Percentiles rank a stretch among this genome's conserved stretches.
Evolutionary conservation across 495 filamentous ascomycete species (phyloP).

Genomic region (Trichoderma virens): DNA sequence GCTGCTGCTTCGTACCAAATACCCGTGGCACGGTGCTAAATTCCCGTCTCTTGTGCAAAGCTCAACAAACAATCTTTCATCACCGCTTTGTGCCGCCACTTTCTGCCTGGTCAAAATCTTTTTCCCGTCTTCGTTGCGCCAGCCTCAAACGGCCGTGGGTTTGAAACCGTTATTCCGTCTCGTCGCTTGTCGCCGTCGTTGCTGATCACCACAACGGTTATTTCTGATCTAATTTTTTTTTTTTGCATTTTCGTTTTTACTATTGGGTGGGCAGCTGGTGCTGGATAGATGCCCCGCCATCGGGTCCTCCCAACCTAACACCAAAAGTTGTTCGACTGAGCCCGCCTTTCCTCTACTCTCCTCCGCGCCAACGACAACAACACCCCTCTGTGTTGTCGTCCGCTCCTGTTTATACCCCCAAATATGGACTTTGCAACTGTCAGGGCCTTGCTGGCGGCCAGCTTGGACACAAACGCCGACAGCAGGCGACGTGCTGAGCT

Average conservation of each 20-base stretch:
- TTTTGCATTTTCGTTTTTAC: constrained; percentile 12
- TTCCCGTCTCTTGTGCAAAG: too few relatives aligned
- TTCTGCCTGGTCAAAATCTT: constrained; percentile 18
- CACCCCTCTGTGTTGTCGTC: constrained; percentile 16
- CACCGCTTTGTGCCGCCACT: constrained; percentile 13
- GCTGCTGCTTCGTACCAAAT: too few relatives aligned
- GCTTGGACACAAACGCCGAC: constrained; percentile 78
- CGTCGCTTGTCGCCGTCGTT: not conserved
- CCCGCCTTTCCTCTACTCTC: not conserved
- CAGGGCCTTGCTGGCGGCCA: constrained; percentile 79
- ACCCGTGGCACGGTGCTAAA: too few relatives aligned
- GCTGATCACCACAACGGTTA: not conserved
- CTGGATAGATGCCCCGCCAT: constrained; percentile 10
- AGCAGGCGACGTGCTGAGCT: constrained; percentile 79
- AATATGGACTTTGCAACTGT: constrained; percentile 83
- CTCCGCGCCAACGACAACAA: constrained; percentile 7
- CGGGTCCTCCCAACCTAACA: constrained; percentile 15
- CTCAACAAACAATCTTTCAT: not conserved
- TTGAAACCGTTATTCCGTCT: not conserved
- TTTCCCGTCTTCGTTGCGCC: not conserved
- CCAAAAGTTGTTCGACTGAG: constrained; percentile 16
- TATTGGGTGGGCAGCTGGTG: constrained; percentile 2
- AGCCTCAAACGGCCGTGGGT: not conserved
- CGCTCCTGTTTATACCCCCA: constrained; percentile 15
- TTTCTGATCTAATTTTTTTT: constrained; percentile 25